A percentile compares a stretch with the other conserved stretches of the same genome.
phyloP scores from a whole-genome alignment of 495 filamentous ascomycete species.

The Penicillium chermesinum region DNA sequence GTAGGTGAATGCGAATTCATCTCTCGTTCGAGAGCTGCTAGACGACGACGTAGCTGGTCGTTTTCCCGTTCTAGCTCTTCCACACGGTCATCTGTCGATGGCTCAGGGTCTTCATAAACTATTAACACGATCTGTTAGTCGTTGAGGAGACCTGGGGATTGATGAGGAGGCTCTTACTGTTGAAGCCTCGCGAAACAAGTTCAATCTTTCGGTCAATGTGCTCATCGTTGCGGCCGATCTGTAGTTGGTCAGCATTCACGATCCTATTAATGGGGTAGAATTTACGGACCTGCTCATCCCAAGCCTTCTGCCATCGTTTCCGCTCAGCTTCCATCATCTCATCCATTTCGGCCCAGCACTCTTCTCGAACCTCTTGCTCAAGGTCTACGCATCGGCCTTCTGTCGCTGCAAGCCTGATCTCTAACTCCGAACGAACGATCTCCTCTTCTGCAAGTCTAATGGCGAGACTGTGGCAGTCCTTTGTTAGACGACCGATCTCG shows the following conservation, averaged over 20 bases:
- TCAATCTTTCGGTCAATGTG: conserved; percentile 90
- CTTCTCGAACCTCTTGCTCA: conserved; percentile 85
- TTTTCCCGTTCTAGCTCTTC: conserved; percentile 47
- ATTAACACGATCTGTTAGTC: too few species aligned
- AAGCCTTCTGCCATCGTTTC: conserved; percentile 66
- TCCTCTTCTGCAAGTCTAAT: conserved; percentile 59
- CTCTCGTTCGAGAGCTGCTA: conserved; percentile 45
- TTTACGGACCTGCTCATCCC: conserved; percentile 62
- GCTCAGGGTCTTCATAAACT: conserved; percentile 47
- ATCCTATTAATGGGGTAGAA: too few species aligned
- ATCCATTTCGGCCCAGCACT: conserved; percentile 84
- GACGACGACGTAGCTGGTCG: conserved; percentile 39
- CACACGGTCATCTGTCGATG: conserved; percentile 27
- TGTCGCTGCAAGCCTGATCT: conserved; percentile 50
- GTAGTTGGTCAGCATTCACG: conserved; percentile 15
- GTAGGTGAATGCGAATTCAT: conserved; percentile 42
- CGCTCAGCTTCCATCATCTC: conserved; percentile 65
- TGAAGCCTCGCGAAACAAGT: conserved; percentile 67
- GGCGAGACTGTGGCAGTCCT: conserved; percentile 63
- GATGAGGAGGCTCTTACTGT: conserved; percentile 40
- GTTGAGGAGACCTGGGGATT: too few species aligned
- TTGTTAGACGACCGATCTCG: conserved; percentile 68
- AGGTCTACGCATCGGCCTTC: conserved; percentile 66
- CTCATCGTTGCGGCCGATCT: conserved; percentile 61
- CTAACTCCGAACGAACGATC: conserved; percentile 48